phyloP scores from a whole-genome alignment of 805 yeast species.

The Lipomyces kockii region DNA sequence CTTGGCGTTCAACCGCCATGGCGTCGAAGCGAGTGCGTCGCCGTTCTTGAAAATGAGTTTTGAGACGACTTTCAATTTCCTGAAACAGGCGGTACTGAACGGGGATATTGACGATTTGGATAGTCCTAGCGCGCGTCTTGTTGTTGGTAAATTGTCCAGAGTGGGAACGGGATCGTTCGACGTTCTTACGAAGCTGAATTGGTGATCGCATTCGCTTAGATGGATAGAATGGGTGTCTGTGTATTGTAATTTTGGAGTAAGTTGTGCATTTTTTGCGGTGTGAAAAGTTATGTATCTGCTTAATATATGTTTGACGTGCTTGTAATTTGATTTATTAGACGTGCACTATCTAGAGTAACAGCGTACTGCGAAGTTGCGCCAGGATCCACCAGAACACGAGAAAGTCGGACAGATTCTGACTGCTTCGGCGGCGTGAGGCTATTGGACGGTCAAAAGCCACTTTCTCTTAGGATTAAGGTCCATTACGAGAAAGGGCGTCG shows the following conservation, averaged over 20 bases:
- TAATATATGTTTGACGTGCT: background rate
- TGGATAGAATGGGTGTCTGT: background rate
- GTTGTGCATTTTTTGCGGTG: background rate
- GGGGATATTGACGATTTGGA: constrained; percentile 86
- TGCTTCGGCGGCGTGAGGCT: too few relatives aligned
- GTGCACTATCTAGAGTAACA: background rate
- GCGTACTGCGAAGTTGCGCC: background rate
- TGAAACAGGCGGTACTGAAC: constrained; percentile 93
- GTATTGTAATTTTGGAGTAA: background rate
- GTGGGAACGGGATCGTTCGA: constrained; percentile 98
- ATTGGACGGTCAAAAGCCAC: too few relatives aligned
- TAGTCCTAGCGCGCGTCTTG: constrained; percentile 92
- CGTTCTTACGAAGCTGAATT: constrained; percentile 46
- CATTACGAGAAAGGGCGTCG: too few relatives aligned
- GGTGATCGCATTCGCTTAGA: constrained; percentile 5
- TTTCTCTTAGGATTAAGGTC: too few relatives aligned
- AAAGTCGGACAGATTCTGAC: too few relatives aligned
- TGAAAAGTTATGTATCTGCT: background rate
- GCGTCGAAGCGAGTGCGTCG: constrained; percentile 93
- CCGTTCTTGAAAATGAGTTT: constrained; percentile 98
- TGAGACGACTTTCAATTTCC: constrained; percentile 96
- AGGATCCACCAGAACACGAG: background rate
- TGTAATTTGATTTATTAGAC: background rate
- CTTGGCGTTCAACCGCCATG: constrained; percentile 96
- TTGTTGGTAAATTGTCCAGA: constrained; percentile 83